phyloP scores from a whole-genome alignment of 352 stramenopile species.

The Phytophthora macrochlamydospora region DNA sequence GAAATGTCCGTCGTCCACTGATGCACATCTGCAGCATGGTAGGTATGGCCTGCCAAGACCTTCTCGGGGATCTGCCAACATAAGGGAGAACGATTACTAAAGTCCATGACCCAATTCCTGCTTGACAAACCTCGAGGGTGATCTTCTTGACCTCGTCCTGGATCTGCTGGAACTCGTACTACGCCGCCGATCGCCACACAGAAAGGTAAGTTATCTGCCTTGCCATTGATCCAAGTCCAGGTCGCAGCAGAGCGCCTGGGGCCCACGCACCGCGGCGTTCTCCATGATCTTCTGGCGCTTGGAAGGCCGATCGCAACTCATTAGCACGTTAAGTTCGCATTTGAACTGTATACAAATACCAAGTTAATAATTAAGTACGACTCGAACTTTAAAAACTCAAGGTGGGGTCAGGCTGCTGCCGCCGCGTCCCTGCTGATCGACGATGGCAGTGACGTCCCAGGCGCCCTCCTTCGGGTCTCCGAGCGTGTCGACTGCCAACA shows the following conservation, averaged over 20 bases:
- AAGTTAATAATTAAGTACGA: constrained; percentile 11
- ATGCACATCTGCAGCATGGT: constrained; percentile 84
- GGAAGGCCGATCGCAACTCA: constrained; percentile 34
- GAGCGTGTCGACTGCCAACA: constrained; percentile 11
- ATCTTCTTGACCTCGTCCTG: constrained; percentile 90
- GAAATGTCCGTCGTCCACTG: constrained; percentile 83
- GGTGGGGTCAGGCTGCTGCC: background rate
- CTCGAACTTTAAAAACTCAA: constrained; percentile 24
- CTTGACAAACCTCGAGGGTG: constrained; percentile 61
- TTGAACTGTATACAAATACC: background rate
- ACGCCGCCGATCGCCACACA: constrained; percentile 1
- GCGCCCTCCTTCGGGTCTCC: constrained; percentile 21
- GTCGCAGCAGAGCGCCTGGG: background rate
- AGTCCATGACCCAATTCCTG: background rate
- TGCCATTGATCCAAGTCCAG: background rate
- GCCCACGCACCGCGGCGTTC: constrained; percentile 45
- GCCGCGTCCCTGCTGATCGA: background rate
- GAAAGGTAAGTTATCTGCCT: background rate
- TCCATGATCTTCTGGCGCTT: constrained; percentile 64
- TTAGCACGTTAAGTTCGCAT: constrained; percentile 19
- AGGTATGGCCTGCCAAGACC: constrained; percentile 63
- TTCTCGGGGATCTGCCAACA: constrained; percentile 68
- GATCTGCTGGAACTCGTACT: constrained; percentile 88
- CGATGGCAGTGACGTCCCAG: constrained; percentile 41
- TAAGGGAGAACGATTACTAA: no score